Evolutionary conservation across 352 stramenopile species (phyloP), one percentile per base, ranked within the genome.

Genomic region (Globisporangium cylindrosporum): DNA sequence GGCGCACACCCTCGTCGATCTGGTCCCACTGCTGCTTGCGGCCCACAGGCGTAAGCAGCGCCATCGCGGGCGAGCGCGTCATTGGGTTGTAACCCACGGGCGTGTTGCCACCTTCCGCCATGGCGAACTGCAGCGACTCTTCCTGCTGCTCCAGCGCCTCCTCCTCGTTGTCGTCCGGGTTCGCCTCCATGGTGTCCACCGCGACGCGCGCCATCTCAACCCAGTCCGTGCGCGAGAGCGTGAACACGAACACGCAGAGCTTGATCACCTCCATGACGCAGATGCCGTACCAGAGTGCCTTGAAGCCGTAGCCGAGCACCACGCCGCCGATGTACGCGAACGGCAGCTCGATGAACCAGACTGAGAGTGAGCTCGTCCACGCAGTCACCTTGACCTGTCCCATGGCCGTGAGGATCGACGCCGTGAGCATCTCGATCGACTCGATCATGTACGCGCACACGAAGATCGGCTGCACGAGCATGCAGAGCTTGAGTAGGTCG

Each of bases 11-110:
- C n/a, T 84, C 76, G 29, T 89, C 82, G 24, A 82, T 73, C 14
- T 81, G 75, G 36, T 90, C 82, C 81, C 81, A 91, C 63, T 85
- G 80, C 59, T 75, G 75, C 60, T 73, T 70, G 36, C 80, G 78
- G 49, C 72, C 73, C 34, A 77, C 84, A 0, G 82, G 84, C 24
- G 81, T 92, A 59, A 89, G 74, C 41, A 91, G 70, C 60, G 69
- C 75, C n/a, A 77, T 83, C 53, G 76, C 75, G 8, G 84, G 82
- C 32, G 84, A 92, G 4, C 74, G 73, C 61, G 81, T 70, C 25
- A 88, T 75, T 0, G 77, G 72, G 4, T 71, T 75, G 54, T 78
- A 69, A 38, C 77, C 81, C 20, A 80, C 70, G 25, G 80, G 80
- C 0, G 83, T 89, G 71, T 86, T 91, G 18, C 73, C 82, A 22